Evolutionary conservation across 306 rosid species (phyloP), one percentile per base, ranked within the genome.

Genomic region (Corylus americana): DNA sequence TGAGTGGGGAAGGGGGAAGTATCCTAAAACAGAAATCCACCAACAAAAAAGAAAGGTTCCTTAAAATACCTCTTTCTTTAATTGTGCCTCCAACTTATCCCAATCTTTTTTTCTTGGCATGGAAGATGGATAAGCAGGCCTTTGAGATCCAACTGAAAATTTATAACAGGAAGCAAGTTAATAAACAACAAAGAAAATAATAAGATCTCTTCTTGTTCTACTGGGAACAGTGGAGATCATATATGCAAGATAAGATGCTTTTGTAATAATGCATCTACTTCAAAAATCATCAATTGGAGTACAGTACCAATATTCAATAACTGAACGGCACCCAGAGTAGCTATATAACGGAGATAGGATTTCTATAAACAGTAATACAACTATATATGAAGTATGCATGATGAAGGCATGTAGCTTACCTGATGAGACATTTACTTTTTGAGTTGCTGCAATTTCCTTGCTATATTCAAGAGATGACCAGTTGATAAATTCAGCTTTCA

Each of bases 61-160:
- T 55, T 55, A 58, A 22, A 22, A 74, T 16, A 94, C 99, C 99
- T 93, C 92, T 74, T 82, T 91, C 88, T 90, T 95, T 77, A 95
- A 92, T 84, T 89, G 64, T 18, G 94, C 97, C 79, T 88, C 99
- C 55, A 95, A 83, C 87, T 91, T 93, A 81, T 95, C 98, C 99
- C 99, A 95, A 82, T 92, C 93, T 50, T 75, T 86, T 72, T 59
- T 77, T 20, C 74, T 89, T 22, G 93, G 85, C 80, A 90, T 95
- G 29, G 98, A 95, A 77, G 98, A 92, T 6, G 98, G 98, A 83
- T 95, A 95, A 47, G 90, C 47, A 35, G 88, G 96, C 74, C 90
- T 85, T 66, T 76, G 86, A 57, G 71, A 71, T 85, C 25, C 92
- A 77, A 79, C 98, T 94, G 83, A 75, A 74, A 80, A 70, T 45